These are phyloP conservation scores for Ramaria rubella DNA, from an alignment of 768 basidiomycete species.

Conservation along the genomic window DNA sequence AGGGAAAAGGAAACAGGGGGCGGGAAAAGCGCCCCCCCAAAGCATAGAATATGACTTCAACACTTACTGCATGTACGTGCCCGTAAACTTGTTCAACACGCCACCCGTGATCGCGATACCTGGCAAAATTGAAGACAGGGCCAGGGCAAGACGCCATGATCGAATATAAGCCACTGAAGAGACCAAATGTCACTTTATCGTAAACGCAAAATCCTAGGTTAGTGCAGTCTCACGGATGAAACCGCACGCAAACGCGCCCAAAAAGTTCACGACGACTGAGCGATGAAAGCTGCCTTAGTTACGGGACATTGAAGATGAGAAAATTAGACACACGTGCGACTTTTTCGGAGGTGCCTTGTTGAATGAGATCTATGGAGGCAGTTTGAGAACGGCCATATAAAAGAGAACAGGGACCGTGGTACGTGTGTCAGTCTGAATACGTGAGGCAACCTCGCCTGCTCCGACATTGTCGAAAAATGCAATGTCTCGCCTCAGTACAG, in stretches of 20 bases:
- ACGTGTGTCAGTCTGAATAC: slow-evolving; percentile 87
- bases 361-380: slow-evolving; percentile 60
- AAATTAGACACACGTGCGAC: slow-evolving; percentile 40
- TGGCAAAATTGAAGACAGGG: slow-evolving; percentile 73
- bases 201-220: too few relatives aligned
- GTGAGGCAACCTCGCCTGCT: slow-evolving; percentile 88
- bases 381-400: not conserved
- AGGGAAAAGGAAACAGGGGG: not conserved
- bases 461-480: slow-evolving; percentile 89
- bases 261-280: slow-evolving; percentile 48
- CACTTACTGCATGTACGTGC: slow-evolving; percentile 62
- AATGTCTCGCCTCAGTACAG: slow-evolving; percentile 80
- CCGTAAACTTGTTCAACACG: slow-evolving; percentile 62
- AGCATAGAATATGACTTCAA: too few relatives aligned
- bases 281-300: not conserved
- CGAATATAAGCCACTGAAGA: slow-evolving; percentile 40
- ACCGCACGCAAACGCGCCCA: slow-evolving; percentile 70
- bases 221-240: slow-evolving; percentile 46
- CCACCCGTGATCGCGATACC: slow-evolving; percentile 72
- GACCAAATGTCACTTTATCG: too few relatives aligned
- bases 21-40: too few relatives aligned
- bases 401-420: slow-evolving; percentile 29
- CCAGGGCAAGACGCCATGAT: slow-evolving; percentile 78
- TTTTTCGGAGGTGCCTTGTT: slow-evolving; percentile 89
- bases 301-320: not conserved